Evolutionary conservation across 2,329 filamentous ascomycete genomes (phyloP).

Genomic region (Phialocephala sp.): DNA sequence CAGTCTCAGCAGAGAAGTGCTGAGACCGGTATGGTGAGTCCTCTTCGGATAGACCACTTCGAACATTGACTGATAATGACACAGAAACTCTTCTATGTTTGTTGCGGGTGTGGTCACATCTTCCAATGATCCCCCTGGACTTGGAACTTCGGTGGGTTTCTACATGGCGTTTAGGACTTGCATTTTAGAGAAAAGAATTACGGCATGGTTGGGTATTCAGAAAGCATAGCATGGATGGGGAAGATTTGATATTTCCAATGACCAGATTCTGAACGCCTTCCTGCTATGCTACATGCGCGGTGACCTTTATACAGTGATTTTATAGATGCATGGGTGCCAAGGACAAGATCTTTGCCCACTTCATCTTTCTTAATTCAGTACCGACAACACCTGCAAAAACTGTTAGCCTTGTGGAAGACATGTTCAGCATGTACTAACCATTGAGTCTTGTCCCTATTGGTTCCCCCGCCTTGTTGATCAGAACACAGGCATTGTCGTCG

Average conservation of each 20-base stretch:
- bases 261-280: constrained; percentile 33
- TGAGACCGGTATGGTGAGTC: constrained; percentile 95
- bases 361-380: constrained; percentile 84
- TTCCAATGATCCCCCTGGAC: constrained; percentile 58
- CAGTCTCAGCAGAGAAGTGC: constrained; percentile 97
- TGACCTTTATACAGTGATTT: constrained; percentile 31
- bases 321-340: constrained; percentile 86
- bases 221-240: constrained; percentile 13
- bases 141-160: constrained; percentile 18
- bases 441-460: constrained; percentile 92
- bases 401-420: constrained; percentile 24
- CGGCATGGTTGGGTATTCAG: constrained; percentile 18
- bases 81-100: constrained; percentile 92
- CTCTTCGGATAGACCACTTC: constrained; percentile 1
- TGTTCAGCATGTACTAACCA: constrained; percentile 53
- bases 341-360: constrained; percentile 98
- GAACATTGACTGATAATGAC: constrained; percentile 35
- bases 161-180: constrained; percentile 25
- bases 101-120: constrained; percentile 90
- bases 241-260: constrained; percentile 30
- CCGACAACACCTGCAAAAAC: constrained; percentile 75
- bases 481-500: constrained; percentile 96
- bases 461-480: constrained; percentile 96
- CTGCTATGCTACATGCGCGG: constrained; percentile 35
- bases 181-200: constrained; percentile 20